Percentiles rank a stretch among this genome's conserved stretches.
Evolutionary conservation across 2,329 filamentous ascomycete species (phyloP).

Genomic region (Ceratocystis diversiconidia): DNA sequence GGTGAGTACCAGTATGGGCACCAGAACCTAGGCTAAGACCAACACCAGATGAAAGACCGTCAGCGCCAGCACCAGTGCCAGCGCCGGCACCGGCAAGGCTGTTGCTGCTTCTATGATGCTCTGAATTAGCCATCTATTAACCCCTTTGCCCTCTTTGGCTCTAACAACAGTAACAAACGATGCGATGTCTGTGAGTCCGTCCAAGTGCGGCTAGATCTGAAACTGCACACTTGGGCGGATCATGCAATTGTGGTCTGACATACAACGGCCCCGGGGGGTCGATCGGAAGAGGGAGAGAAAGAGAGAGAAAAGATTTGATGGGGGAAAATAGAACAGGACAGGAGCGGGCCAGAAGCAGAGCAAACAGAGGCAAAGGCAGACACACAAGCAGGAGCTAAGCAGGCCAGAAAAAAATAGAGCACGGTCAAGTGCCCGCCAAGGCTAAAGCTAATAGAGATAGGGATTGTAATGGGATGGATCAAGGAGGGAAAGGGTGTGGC

Average conservation of each 20-base stretch:
- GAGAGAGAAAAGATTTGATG: conserved; percentile 11
- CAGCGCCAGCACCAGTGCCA: background rate
- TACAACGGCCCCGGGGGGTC: conserved; percentile 14
- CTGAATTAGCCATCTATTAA: conserved; percentile 10
- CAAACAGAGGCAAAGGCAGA: no score
- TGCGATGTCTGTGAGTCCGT: background rate
- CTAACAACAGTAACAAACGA: background rate
- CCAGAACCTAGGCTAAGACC: background rate
- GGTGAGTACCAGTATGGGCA: conserved; percentile 6
- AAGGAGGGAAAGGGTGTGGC: background rate
- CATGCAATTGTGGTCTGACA: conserved; percentile 19
- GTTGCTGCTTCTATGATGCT: background rate
- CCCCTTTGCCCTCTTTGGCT: background rate
- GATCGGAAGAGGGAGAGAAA: conserved; percentile 17
- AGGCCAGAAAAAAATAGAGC: background rate
- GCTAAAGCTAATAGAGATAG: background rate
- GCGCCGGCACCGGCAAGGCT: background rate
- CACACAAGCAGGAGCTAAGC: no score
- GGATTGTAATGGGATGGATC: background rate
- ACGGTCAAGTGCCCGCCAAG: conserved; percentile 1
- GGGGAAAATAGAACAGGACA: no score
- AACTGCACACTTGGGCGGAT: conserved; percentile 10
- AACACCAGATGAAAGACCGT: background rate
- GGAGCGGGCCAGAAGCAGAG: no score
- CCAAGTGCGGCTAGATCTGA: conserved; percentile 3